These are phyloP conservation scores for Gossypium ekmanianum DNA, from an alignment of 345 rosid species.

Conservation along the genomic window DNA sequence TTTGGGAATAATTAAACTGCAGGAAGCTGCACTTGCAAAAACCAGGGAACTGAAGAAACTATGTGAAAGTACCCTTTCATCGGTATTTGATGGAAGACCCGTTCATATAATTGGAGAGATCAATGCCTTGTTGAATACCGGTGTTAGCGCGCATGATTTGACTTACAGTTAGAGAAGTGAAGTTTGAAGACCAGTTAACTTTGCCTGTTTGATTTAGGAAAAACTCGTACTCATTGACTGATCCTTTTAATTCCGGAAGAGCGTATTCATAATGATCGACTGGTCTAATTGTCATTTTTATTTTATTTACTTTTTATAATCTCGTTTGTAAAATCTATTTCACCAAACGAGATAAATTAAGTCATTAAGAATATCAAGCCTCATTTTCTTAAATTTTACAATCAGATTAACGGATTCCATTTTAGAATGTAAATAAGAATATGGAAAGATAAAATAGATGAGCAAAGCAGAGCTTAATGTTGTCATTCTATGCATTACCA, in stretches of 20 bases:
- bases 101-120: conserved; percentile 95
- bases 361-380: too few species aligned
- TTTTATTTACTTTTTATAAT: too few species aligned
- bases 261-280: not conserved
- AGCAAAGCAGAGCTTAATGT: too few species aligned
- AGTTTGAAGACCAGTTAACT: not conserved
- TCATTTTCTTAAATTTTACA: too few species aligned
- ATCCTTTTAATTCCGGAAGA: not conserved
- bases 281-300: not conserved
- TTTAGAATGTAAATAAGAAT: too few species aligned
- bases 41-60: conserved; percentile 85
- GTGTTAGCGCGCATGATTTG: conserved; percentile 35
- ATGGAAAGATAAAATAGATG: too few species aligned
- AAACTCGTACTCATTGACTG: not conserved
- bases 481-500: not conserved
- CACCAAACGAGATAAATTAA: not conserved
- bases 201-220: not conserved
- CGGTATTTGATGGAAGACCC: conserved; percentile 94
- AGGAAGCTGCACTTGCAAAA: conserved; percentile 81
- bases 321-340: not conserved
- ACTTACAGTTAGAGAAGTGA: not conserved
- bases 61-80: conserved; percentile 79
- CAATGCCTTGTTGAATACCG: conserved; percentile 70
- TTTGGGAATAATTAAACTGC: conserved; percentile 21
- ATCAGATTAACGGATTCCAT: too few species aligned